Conservation (phyloP, 2,329 filamentous ascomycete species). For the Fusarium nisikadoi region DNA sequence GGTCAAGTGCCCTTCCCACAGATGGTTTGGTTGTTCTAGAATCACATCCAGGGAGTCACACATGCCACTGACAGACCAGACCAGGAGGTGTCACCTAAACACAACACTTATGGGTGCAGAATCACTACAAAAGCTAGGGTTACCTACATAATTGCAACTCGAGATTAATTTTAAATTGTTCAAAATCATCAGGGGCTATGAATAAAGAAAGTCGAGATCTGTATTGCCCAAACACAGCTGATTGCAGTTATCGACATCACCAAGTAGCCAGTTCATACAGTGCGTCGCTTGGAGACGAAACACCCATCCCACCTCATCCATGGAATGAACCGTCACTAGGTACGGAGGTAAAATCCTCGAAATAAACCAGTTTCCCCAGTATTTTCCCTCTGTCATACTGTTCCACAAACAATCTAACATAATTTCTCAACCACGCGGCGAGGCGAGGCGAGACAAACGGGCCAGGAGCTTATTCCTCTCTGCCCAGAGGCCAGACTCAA, state of each 20-base stretch:
- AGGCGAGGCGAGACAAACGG: conserved; percentile 6
- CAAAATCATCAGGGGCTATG: neutral
- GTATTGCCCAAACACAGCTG: neutral
- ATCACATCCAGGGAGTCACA: neutral
- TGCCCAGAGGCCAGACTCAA: neutral
- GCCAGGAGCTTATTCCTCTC: conserved; percentile 18
- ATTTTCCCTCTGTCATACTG: conserved; percentile 6
- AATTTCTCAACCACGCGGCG: conserved; percentile 8
- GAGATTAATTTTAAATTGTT: neutral
- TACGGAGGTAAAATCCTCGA: neutral
- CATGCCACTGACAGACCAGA: neutral
- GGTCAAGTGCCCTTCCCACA: neutral
- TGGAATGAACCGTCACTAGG: neutral
- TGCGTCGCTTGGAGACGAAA: conserved; percentile 11
- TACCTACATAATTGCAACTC: too few species aligned
- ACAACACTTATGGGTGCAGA: neutral
- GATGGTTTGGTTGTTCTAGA: neutral
- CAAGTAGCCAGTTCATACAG: conserved; percentile 7
- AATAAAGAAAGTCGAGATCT: neutral
- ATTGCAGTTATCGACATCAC: neutral
- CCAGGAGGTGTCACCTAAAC: neutral
- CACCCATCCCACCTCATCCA: neutral
- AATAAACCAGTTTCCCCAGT: conserved; percentile 18
- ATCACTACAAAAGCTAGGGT: neutral
- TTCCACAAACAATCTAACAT: conserved; percentile 5